A percentile compares a stretch with the other conserved stretches of the same genome.
phyloP scores from a whole-genome alignment of 2,329 filamentous ascomycete species.

The Talaromyces marneffei region DNA sequence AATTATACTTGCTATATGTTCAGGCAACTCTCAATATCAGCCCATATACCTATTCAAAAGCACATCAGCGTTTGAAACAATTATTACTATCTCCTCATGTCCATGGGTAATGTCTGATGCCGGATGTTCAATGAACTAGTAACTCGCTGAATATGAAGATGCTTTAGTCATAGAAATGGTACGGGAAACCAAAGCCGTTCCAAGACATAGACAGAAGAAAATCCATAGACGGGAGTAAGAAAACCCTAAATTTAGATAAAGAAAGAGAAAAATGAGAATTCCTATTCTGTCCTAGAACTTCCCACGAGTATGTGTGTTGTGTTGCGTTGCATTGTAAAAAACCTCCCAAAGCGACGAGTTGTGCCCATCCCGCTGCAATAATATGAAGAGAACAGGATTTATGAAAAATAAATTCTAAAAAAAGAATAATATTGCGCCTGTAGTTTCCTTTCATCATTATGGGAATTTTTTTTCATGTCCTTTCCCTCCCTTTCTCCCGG shows the following conservation, averaged over 20 bases:
- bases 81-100: too few species aligned
- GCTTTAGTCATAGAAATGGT: too few species aligned
- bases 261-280: neutral
- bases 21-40: neutral
- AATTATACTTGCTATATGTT: too few species aligned
- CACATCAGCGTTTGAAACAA: too few species aligned
- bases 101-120: too few species aligned
- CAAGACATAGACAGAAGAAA: neutral
- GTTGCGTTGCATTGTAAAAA: neutral
- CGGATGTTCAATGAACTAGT: too few species aligned
- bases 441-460: constrained; percentile 13
- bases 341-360: neutral
- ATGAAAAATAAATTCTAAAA: constrained; percentile 9
- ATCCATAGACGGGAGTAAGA: neutral
- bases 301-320: neutral
- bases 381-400: constrained; percentile 1
- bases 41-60: too few species aligned
- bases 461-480: constrained; percentile 1
- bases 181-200: too few species aligned
- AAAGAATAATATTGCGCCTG: constrained; percentile 11
- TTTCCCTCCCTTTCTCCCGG: neutral
- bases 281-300: constrained; percentile 7
- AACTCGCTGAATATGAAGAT: too few species aligned
- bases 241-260: neutral
- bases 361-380: neutral